Percentiles rank a stretch among this genome's conserved stretches.
Conservation (phyloP, 1,284 basidiomycete species). For the Malassezia japonica region DNA sequence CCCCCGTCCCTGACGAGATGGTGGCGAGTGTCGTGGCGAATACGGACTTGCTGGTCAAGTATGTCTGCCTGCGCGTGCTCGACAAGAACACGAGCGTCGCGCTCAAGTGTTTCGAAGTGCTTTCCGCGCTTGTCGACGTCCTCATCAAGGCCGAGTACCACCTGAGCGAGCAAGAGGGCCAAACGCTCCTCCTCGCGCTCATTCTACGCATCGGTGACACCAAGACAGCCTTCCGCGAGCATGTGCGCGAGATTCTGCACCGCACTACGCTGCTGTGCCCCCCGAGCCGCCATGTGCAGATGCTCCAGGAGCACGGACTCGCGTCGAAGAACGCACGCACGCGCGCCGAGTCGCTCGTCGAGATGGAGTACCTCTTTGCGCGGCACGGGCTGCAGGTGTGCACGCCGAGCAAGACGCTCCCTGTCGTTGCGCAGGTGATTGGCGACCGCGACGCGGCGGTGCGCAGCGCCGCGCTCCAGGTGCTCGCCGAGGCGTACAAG, state of each 20-base stretch:
- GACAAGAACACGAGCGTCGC: slow-evolving; percentile 87
- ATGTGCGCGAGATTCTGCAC: slow-evolving; percentile 52
- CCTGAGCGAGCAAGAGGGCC: slow-evolving; percentile 75
- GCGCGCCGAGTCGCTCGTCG: slow-evolving; percentile 72
- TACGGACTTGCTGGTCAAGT: slow-evolving; percentile 85
- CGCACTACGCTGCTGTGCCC: slow-evolving; percentile 55
- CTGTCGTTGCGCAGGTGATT: slow-evolving; percentile 67
- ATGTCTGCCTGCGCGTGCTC: slow-evolving; percentile 77
- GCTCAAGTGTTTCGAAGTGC: slow-evolving; percentile 77
- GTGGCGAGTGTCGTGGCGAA: slow-evolving; percentile 72
- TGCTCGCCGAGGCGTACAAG: slow-evolving; percentile 72
- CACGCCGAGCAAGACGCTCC: slow-evolving; percentile 63
- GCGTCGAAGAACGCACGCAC: slow-evolving; percentile 82
- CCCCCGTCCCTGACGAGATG: slow-evolving; percentile 51
- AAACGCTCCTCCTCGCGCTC: slow-evolving; percentile 79
- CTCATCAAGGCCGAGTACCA: slow-evolving; percentile 66
- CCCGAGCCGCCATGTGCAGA: slow-evolving; percentile 76
- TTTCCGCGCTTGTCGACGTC: slow-evolving; percentile 68
- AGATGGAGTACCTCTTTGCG: slow-evolving; percentile 66
- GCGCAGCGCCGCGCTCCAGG: slow-evolving; percentile 68
- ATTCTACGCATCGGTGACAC: slow-evolving; percentile 58
- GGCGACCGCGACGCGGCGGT: slow-evolving; percentile 78
- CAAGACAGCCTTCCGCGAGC: slow-evolving; percentile 50
- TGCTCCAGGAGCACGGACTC: slow-evolving; percentile 54
- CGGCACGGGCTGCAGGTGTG: slow-evolving; percentile 73